phyloP scores from a whole-genome alignment of 148 eudicot species.

The Suaeda aralocaspica region DNA sequence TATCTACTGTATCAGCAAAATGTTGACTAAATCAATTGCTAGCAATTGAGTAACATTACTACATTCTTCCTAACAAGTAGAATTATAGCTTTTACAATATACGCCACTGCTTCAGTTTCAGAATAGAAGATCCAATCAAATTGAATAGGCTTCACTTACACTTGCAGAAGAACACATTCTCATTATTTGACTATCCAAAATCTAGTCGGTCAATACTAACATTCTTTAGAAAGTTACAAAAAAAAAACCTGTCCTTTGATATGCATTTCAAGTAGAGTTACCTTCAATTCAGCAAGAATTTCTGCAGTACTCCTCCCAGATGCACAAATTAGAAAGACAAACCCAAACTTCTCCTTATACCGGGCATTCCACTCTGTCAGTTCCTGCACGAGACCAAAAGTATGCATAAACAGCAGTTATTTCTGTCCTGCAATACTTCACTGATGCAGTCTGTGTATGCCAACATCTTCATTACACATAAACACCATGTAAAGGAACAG shows the following conservation, averaged over 20 bases:
- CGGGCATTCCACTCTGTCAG: conserved; percentile 66
- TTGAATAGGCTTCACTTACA: background rate
- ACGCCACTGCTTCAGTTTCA: background rate
- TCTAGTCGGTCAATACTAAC: background rate
- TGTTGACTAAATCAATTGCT: background rate
- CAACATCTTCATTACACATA: background rate
- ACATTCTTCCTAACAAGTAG: background rate
- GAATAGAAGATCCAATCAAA: background rate
- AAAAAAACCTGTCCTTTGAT: no score
- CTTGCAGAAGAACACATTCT: background rate
- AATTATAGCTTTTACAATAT: background rate
- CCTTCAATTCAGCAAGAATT: conserved; percentile 84
- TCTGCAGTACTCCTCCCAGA: conserved; percentile 83
- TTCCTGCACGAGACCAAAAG: conserved; percentile 47
- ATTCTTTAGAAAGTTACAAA: background rate
- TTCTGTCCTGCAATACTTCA: background rate
- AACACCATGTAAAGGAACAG: background rate
- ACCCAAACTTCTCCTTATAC: conserved; percentile 75
- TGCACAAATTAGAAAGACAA: conserved; percentile 86
- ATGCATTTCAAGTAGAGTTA: conserved; percentile 29
- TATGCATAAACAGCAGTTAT: background rate
- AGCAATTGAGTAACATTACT: background rate
- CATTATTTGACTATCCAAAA: background rate
- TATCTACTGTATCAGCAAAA: background rate
- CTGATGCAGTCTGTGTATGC: conserved; percentile 6